phyloP scores from a whole-genome alignment of 306 rosid genomes.

The Sophora flavescens region DNA sequence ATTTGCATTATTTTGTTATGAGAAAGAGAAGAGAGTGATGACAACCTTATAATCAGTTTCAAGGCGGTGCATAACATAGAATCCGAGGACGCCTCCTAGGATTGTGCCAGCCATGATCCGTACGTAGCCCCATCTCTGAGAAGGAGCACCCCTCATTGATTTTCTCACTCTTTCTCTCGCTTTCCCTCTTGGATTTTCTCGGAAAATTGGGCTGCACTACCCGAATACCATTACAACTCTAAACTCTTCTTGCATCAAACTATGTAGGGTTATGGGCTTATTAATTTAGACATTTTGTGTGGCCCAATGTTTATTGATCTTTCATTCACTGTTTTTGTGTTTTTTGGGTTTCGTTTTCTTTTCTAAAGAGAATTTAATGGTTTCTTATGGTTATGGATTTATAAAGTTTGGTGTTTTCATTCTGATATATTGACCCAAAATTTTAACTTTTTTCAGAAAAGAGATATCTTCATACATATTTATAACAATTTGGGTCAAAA shows the following conservation, averaged over 20 bases:
- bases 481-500: too few species aligned
- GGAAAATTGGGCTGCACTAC: not conserved
- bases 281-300: not conserved
- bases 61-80: conserved; percentile 85
- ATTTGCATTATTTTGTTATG: not conserved
- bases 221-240: not conserved
- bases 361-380: too few species aligned
- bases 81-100: conserved; percentile 78
- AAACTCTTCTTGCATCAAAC: not conserved
- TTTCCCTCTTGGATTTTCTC: not conserved
- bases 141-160: conserved; percentile 42
- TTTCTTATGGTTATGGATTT: too few species aligned
- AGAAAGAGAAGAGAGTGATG: not conserved
- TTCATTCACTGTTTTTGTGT: too few species aligned
- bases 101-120: conserved; percentile 80
- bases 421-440: too few species aligned
- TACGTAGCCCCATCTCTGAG: conserved; percentile 76
- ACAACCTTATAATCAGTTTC: conserved; percentile 78
- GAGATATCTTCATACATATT: too few species aligned
- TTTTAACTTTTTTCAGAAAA: too few species aligned
- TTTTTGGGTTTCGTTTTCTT: too few species aligned
- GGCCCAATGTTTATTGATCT: not conserved
- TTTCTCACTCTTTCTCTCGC: not conserved
- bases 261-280: not conserved
- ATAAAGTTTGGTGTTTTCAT: too few species aligned